phyloP scores from a whole-genome alignment of 116 monocot species.

The Papilionanthe hybrid region DNA sequence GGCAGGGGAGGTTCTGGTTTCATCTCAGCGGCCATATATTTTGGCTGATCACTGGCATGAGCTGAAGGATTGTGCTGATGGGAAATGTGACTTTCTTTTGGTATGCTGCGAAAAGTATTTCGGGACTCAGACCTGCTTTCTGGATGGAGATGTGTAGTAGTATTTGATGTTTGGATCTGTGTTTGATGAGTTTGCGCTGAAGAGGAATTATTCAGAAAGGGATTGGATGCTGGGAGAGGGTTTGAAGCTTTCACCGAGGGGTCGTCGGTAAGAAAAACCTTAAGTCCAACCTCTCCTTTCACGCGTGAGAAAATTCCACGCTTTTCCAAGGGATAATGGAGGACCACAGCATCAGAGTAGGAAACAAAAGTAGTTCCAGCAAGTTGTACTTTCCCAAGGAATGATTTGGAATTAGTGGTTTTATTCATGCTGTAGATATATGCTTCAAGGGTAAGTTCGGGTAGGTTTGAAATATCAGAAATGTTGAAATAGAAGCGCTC shows the following conservation, averaged over 20 bases:
- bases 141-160: constrained; percentile 1
- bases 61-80: constrained; percentile 21
- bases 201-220: constrained; percentile 20
- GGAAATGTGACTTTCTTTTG: constrained; percentile 25
- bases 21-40: constrained; percentile 34
- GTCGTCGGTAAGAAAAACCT: constrained; percentile 70
- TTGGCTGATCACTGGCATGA: constrained; percentile 16
- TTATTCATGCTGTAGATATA: constrained; percentile 43
- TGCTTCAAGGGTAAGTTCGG: constrained; percentile 50
- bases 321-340: constrained; percentile 79
- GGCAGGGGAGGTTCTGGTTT: constrained; percentile 42
- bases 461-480: constrained; percentile 49
- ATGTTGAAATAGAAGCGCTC: constrained; percentile 73
- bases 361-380: constrained; percentile 66
- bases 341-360: constrained; percentile 50
- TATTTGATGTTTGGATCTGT: constrained; percentile 14
- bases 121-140: constrained; percentile 32
- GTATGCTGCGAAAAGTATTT: constrained; percentile 43
- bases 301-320: constrained; percentile 68
- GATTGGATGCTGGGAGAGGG: constrained; percentile 48
- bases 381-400: constrained; percentile 64
- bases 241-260: constrained; percentile 53
- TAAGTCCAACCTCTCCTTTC: constrained; percentile 74
- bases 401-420: constrained; percentile 33
- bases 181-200: constrained; percentile 14